phyloP scores from a whole-genome alignment of 2,329 filamentous ascomycete species.

The Fusarium metavorans region DNA sequence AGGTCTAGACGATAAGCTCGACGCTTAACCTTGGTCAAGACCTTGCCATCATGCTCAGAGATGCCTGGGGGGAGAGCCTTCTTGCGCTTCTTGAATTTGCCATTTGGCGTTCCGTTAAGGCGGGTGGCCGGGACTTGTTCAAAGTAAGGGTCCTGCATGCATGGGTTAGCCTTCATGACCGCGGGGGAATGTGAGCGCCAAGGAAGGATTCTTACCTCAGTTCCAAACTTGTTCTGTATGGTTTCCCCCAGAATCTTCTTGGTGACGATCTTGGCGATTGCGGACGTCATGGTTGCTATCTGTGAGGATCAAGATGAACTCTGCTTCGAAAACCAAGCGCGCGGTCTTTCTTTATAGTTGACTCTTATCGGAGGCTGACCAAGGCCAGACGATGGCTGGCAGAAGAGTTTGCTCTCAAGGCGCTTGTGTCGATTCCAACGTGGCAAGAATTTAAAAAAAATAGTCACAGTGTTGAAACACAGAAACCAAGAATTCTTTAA shows the following conservation, averaged over 20 bases:
- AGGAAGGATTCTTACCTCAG: slow-evolving; percentile 57
- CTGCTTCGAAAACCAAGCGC: background rate
- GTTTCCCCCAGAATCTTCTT: slow-evolving; percentile 70
- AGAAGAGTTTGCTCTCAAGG: slow-evolving; percentile 40
- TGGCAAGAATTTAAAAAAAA: slow-evolving; percentile 19
- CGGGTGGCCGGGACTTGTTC: slow-evolving; percentile 82
- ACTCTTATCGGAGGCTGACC: background rate
- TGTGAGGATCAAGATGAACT: background rate
- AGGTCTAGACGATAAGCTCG: slow-evolving; percentile 89
- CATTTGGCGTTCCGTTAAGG: slow-evolving; percentile 71
- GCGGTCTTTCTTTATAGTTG: slow-evolving; percentile 4
- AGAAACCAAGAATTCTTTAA: slow-evolving; percentile 3
- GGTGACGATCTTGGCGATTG: slow-evolving; percentile 65
- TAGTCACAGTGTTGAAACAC: slow-evolving; percentile 8
- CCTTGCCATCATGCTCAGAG: slow-evolving; percentile 81
- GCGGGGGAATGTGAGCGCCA: background rate
- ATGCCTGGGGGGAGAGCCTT: slow-evolving; percentile 88
- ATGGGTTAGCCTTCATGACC: slow-evolving; percentile 17
- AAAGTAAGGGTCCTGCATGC: slow-evolving; percentile 89
- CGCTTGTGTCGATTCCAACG: slow-evolving; percentile 27
- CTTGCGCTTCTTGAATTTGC: slow-evolving; percentile 84
- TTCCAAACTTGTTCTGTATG: slow-evolving; percentile 68
- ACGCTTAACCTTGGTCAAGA: slow-evolving; percentile 88
- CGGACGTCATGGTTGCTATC: slow-evolving; percentile 60
- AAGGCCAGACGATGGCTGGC: slow-evolving; percentile 15